Evolutionary conservation across 495 filamentous ascomycete genomes (phyloP), one percentile per base, ranked within the genome.

Genomic region (Penicillium psychrofluorescens): DNA sequence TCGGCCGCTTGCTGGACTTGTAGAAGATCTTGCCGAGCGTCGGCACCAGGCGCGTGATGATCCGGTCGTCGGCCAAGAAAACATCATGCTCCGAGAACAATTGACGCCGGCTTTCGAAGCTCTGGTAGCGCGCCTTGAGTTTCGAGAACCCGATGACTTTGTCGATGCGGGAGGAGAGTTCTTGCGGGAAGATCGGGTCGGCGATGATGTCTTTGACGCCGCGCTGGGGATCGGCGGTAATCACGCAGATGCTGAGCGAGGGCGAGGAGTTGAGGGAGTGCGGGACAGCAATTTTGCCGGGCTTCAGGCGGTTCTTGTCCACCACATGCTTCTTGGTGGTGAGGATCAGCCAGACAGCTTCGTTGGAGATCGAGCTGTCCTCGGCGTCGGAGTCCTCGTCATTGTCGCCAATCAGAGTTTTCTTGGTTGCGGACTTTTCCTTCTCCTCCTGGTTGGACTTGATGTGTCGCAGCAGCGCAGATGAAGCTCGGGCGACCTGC

Each of bases 281-380:
- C 10, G 88, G 86, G 38, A 76, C 55, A 43, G 37, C 54, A 54
- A 85, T 76, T 55, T 82, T 84, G 36, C 72, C 71, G 27, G 92
- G 91, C 70, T 95, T 95, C 41, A 96, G 74, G 35, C 77, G 77
- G 60, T 81, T 80, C 54, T 77, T 77, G 56, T 89, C 82, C 42
- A 79, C 70, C 44, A 91, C 81, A 59, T 92, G 86, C 64, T 86
- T 88, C 68, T 97, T 97, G 36, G 90, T 95, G 37, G 88, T 86
- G 40, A 98, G 67, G 9, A 82, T 79, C 29, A 98, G 78, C 84
- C 86, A 95, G 43, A 97, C 71, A 3, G 86, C 78, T 46, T 81
- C 77, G 42, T 79, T 78, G 43, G 82, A 75, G 35, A 58, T 22
- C 1, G 64, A 46, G 22, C 46, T 49, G n/a, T 59, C 54, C 47